These are phyloP conservation scores for Pseudomicrostroma phylloplanum DNA, from an alignment of 1,284 basidiomycete genomes.

Conservation along the genomic window DNA sequence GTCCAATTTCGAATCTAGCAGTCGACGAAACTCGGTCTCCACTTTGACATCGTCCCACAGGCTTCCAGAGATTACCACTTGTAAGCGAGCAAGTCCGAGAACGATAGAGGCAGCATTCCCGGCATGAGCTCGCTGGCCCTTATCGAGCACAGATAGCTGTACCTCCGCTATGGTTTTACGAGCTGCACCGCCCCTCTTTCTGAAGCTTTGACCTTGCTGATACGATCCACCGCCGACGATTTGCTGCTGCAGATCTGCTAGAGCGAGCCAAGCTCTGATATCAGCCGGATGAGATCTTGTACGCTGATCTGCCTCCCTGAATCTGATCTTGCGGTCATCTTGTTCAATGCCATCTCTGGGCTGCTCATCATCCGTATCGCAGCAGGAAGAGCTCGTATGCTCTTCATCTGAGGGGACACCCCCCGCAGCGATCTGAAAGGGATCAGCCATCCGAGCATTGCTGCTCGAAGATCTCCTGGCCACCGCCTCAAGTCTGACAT, in stretches of 20 bases:
- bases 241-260: not conserved
- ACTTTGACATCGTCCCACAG: not conserved
- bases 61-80: not conserved
- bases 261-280: not conserved
- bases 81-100: not conserved
- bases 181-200: not conserved
- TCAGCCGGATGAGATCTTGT: not conserved
- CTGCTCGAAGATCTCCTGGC: not conserved
- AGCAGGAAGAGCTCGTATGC: no score
- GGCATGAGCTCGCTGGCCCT: not conserved
- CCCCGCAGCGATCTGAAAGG: no score
- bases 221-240: not conserved
- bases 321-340: not conserved
- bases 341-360: not conserved
- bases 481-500: not conserved
- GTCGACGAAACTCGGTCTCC: not conserved
- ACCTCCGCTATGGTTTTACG: not conserved
- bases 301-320: not conserved
- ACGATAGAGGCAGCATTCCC: not conserved
- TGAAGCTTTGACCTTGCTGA: not conserved
- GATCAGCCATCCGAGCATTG: no score
- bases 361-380: not conserved
- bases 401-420: no score
- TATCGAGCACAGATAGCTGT: not conserved
- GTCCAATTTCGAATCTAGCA: not conserved